phyloP scores from a whole-genome alignment of 2,329 filamentous ascomycete species.

The Colletotrichum caudatum region DNA sequence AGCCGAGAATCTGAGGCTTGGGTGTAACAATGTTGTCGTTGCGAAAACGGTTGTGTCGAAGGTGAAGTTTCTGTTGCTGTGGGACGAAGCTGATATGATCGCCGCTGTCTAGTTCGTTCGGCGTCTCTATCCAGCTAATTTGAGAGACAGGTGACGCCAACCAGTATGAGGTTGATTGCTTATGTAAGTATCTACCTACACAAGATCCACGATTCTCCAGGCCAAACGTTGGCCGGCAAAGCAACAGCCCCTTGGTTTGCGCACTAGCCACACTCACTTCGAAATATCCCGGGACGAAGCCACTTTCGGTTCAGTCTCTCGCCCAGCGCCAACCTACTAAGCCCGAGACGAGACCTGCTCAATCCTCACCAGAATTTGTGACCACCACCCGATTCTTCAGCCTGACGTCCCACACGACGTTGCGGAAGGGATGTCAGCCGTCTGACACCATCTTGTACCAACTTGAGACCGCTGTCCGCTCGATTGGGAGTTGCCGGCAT shows the following conservation, averaged over 20 bases:
- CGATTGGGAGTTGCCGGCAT: conserved; percentile 25
- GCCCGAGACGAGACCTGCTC: conserved; percentile 39
- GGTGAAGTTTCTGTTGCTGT: background rate
- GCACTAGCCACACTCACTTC: conserved; percentile 26
- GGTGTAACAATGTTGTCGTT: background rate
- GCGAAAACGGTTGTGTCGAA: background rate
- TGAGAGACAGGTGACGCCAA: background rate
- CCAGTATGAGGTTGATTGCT: background rate
- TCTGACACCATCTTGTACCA: conserved; percentile 39
- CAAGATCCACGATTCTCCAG: background rate
- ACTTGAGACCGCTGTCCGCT: conserved; percentile 38
- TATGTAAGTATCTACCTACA: conserved; percentile 14
- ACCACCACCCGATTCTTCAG: conserved; percentile 40
- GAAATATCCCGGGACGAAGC: conserved; percentile 41
- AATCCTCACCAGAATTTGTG: conserved; percentile 41
- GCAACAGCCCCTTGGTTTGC: conserved; percentile 12
- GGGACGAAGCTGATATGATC: background rate
- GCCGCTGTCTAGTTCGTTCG: background rate
- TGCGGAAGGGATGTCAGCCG: conserved; percentile 40
- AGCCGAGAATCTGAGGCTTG: background rate
- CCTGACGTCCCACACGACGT: conserved; percentile 42
- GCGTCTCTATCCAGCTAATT: background rate
- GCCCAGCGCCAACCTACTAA: conserved; percentile 28
- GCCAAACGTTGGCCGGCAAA: conserved; percentile 8
- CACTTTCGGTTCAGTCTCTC: conserved; percentile 40